Evolutionary conservation across 257 asterid genomes (phyloP), one percentile per base, ranked within the genome.

Genomic region (Rehmannia glutinosa): DNA sequence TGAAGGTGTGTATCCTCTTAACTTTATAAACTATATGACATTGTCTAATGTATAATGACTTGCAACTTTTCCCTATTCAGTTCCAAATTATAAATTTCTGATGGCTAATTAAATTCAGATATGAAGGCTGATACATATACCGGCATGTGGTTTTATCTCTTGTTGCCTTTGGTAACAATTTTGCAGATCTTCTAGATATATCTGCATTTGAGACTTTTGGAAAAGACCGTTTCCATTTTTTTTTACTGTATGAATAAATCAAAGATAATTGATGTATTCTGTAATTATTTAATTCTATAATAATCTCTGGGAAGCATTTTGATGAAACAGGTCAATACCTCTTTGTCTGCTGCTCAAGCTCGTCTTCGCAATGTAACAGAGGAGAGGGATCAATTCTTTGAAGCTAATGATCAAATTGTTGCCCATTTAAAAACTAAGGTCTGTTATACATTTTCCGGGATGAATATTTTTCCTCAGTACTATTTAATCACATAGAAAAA

Each of bases 361-460:
- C 96, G 97, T 73, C 92, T 87, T 66, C 97, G 73, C 75, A 91
- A 88, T 66, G 90, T 64, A 71, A 81, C 57, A 62, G 99, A 94
- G 70, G 99, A 94, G 79, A 94, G 95, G 82, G 97, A 88, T 72
- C 97, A 94, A 64, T 94, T 94, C 79, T 94, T 85, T 72, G 97
- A 94, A 64, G 99, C 99, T 70, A 94, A 94, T 73, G 97, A 91
- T 79, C 93, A 91, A 73, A 81, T 94, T 80, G 93, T 94, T 77
- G 79, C 99, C 62, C 97, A 85, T 79, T 68, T 94, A 56, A 91
- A 85, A 80, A 75, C 94, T 43, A 91, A 86, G 97, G 99, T 91
- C 17, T 78, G 74, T 46, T 66, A 39, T 64, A 51, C 59, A 42
- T 61, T 56, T 66, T 45, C 21, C 24, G 11, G 49, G 6, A 16